phyloP scores from a whole-genome alignment of 1,284 basidiomycete species.

The Sporisorium exsertum region DNA sequence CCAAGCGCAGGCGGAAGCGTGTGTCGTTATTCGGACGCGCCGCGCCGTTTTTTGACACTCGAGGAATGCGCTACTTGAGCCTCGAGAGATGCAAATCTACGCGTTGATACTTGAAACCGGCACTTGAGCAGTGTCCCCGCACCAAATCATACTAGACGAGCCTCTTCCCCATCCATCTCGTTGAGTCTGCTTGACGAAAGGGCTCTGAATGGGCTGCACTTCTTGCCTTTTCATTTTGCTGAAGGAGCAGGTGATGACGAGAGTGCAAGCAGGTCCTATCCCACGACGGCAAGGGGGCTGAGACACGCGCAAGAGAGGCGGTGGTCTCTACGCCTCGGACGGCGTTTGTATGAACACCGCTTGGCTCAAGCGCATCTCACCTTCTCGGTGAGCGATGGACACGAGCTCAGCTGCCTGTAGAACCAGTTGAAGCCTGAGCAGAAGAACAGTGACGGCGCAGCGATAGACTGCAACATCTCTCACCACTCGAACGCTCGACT shows the following conservation, averaged over 20 bases:
- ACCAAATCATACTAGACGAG: not conserved
- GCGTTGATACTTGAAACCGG: slow-evolving; percentile 10
- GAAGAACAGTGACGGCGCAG: no score
- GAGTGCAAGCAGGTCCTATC: not conserved
- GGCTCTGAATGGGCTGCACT: not conserved
- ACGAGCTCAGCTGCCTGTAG: not conserved
- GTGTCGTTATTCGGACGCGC: slow-evolving; percentile 10
- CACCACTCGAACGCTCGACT: not conserved
- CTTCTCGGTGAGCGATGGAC: not conserved
- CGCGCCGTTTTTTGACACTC: slow-evolving; percentile 40
- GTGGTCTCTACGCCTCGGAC: not conserved
- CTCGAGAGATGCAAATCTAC: slow-evolving; percentile 35
- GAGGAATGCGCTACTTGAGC: slow-evolving; percentile 49
- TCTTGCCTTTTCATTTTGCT: no score
- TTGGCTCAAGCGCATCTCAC: not conserved
- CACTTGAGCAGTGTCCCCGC: slow-evolving; percentile 14
- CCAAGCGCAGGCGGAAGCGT: not conserved
- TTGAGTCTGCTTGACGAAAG: not conserved
- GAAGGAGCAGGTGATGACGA: not conserved
- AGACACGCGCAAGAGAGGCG: not conserved
- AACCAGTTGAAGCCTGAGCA: no score
- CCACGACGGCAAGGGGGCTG: not conserved
- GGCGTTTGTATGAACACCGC: not conserved
- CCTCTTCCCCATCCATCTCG: not conserved
- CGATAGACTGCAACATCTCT: no score